Evolutionary conservation across 805 yeast genomes (phyloP).

Genomic region (Candida khao-thaluensis): DNA sequence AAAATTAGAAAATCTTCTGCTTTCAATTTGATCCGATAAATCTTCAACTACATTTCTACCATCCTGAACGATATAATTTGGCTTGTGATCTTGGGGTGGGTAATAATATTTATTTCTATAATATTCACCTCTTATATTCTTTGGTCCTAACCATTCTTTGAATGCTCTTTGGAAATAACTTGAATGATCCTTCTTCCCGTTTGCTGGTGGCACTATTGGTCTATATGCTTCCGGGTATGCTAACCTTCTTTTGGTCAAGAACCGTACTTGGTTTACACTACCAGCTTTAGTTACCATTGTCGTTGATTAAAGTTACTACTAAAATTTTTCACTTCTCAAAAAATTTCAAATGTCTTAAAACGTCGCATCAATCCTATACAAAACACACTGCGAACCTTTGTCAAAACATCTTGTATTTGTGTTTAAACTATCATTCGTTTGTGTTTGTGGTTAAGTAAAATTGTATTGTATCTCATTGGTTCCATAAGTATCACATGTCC

Average conservation of each 20-base stretch:
- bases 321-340: conserved; percentile 5
- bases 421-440: too few species aligned
- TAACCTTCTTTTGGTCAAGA: conserved; percentile 20
- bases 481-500: conserved; percentile 3
- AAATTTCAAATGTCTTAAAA: too few species aligned
- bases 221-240: conserved; percentile 36
- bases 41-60: conserved; percentile 32
- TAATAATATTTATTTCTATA: conserved; percentile 69
- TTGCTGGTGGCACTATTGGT: conserved; percentile 30
- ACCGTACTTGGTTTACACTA: conserved; percentile 3
- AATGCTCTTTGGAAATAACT: conserved; percentile 62
- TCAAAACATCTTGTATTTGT: conserved; percentile 6
- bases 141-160: conserved; percentile 79
- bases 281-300: conserved; percentile 1
- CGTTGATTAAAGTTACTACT: background rate
- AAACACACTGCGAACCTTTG: background rate
- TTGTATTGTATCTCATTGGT: too few species aligned
- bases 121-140: conserved; percentile 80
- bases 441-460: background rate
- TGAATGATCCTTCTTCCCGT: conserved; percentile 40
- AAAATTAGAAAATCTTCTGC: conserved; percentile 14
- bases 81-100: conserved; percentile 64
- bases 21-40: conserved; percentile 1
- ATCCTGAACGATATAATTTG: conserved; percentile 69
- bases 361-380: too few species aligned